Base-by-base conservation (phyloP, 345 rosid species). In the Anacardium occidentale region DNA sequence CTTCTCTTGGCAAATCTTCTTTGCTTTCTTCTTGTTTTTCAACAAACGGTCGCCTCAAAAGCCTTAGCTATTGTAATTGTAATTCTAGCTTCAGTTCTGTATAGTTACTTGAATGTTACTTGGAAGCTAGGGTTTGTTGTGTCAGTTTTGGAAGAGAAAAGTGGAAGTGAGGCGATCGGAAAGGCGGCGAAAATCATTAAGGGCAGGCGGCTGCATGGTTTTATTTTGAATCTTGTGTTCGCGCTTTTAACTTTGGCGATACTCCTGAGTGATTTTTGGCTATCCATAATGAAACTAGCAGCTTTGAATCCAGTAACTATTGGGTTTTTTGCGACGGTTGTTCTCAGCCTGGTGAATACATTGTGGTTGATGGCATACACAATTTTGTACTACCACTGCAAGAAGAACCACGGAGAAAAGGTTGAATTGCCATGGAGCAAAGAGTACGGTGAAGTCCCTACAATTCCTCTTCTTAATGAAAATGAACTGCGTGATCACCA, bases 171-270 rank as follows among this genome's bases (percentile, higher is more conserved):
- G 77, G 90, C 89, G 22, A 62, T 91, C 4, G 85, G 84, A 62
- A 85, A 87, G 85, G 97, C 94, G 13, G 82, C 81, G 62, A 58
- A 62, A 80, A 74, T 91, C 14, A 84, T 75, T 17, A 86, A 83
- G 76, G 91, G 83, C 55, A 77, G 71, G 85, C 64, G 73, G 29
- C 66, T 74, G 17, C 82, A 74, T 29, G 90, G 90, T 53, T 85
- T 85, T 47, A 57, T 78, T n/a, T 15, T 89, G 74, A 84, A 84
- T 81, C 32, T 85, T 56, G 47, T 81, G 68, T 52, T 82, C 3
- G 24, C 24, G 9, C 6, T 81, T 29, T 29, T 29, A 29, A 37
- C 42, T 37, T 37, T 37, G 42, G 42, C 7, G 42, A 37, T 37
- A 6, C 7, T 5, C 8, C 7, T 37, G 7, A 7, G 42, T 37